Evolutionary conservation across 2,329 filamentous ascomycete species (phyloP).

Genomic region (Alternaria arborescens): DNA sequence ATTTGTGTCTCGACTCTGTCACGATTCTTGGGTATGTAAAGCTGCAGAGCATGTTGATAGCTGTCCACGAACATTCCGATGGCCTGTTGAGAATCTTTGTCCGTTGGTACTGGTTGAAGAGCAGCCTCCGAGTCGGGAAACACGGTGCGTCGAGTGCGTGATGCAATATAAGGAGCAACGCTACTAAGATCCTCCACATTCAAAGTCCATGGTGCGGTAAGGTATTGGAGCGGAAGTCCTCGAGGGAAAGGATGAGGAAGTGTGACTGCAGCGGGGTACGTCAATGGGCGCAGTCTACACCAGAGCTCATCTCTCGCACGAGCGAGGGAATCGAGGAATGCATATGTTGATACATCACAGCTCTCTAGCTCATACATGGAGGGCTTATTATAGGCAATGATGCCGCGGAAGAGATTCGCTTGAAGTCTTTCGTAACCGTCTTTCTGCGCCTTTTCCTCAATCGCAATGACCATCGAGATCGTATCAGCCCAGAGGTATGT

Average conservation of each 20-base stretch:
- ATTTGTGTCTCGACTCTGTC: constrained; percentile 18
- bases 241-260: constrained; percentile 43
- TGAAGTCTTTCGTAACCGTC: constrained; percentile 24
- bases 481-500: constrained; percentile 33
- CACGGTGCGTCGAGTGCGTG: constrained; percentile 28
- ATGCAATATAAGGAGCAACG: constrained; percentile 37
- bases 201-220: constrained; percentile 31
- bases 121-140: constrained; percentile 32
- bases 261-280: constrained; percentile 30
- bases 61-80: constrained; percentile 49
- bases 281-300: constrained; percentile 33
- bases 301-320: constrained; percentile 45
- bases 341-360: constrained; percentile 31
- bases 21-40: constrained; percentile 30
- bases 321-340: constrained; percentile 50
- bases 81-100: constrained; percentile 33
- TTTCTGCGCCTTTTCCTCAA: constrained; percentile 31
- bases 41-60: constrained; percentile 38
- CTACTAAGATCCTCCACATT: constrained; percentile 13
- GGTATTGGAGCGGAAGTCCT: constrained; percentile 46
- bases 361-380: constrained; percentile 7
- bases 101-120: constrained; percentile 26
- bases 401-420: constrained; percentile 18
- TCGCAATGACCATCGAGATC: constrained; percentile 26
- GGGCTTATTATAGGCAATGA: constrained; percentile 8